Conservation (phyloP, 2,329 filamentous ascomycete genomes). For the Fusarium longipes region DNA sequence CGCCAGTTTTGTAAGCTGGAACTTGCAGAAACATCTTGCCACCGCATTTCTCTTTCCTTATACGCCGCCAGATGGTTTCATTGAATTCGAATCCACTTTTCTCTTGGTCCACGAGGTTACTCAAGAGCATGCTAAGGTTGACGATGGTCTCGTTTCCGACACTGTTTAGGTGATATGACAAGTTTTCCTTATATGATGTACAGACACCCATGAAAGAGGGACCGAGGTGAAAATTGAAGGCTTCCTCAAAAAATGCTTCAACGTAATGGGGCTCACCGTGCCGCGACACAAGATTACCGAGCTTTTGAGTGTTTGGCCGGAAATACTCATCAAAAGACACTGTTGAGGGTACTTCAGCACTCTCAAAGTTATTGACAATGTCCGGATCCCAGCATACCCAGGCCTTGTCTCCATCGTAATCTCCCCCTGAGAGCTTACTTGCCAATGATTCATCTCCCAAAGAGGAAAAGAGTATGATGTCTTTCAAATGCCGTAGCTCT, state of each 20-base stretch:
- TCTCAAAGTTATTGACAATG: neutral
- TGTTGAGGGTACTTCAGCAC: neutral
- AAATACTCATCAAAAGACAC: neutral
- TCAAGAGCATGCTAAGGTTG: neutral
- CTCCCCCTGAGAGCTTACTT: neutral
- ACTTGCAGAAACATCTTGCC: neutral
- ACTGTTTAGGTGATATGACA: neutral
- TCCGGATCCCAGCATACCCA: conserved; percentile 6
- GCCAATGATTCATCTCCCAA: conserved; percentile 71
- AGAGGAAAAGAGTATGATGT: conserved; percentile 80
- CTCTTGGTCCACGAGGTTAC: neutral
- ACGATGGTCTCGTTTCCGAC: neutral
- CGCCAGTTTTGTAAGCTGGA: neutral
- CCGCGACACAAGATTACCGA: neutral
- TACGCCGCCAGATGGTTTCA: neutral
- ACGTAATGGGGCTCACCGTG: neutral
- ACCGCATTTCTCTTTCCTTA: neutral
- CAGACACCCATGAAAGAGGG: neutral
- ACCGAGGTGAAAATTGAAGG: neutral
- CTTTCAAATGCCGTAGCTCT: conserved; percentile 73
- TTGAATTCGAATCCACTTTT: neutral
- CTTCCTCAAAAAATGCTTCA: neutral
- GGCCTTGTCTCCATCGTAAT: neutral
- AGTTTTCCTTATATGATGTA: neutral
- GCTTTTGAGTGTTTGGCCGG: neutral